A percentile compares a stretch with the other conserved stretches of the same genome.
Evolutionary conservation across 2,329 filamentous ascomycete genomes (phyloP).

Genomic region (Dactylellina parvicollis): DNA sequence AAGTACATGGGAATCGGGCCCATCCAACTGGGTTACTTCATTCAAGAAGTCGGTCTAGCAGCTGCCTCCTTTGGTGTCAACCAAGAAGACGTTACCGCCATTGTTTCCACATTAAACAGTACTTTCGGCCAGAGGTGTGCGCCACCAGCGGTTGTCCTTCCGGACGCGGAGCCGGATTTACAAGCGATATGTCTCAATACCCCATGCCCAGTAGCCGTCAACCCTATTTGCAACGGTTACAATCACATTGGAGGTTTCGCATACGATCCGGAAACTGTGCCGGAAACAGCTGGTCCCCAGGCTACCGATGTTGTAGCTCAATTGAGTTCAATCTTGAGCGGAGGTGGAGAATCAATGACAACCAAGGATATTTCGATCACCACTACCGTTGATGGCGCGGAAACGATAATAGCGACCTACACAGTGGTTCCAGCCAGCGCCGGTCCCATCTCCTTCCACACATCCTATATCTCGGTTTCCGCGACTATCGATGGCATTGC

Average conservation of each 20-base stretch:
- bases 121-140: slow-evolving; percentile 68
- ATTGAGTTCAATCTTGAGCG: slow-evolving; percentile 5
- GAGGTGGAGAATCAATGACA: slow-evolving; percentile 8
- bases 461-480: neutral
- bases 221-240: slow-evolving; percentile 65
- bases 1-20: slow-evolving; percentile 70
- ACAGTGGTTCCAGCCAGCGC: slow-evolving; percentile 1
- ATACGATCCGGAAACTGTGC: slow-evolving; percentile 8
- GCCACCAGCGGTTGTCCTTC: slow-evolving; percentile 64
- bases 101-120: slow-evolving; percentile 65
- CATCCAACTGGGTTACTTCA: slow-evolving; percentile 69
- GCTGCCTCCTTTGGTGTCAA: slow-evolving; percentile 70
- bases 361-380: slow-evolving; percentile 21
- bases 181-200: slow-evolving; percentile 69
- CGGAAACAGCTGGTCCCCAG: slow-evolving; percentile 20
- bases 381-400: slow-evolving; percentile 17
- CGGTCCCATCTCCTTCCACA: slow-evolving; percentile 29
- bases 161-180: slow-evolving; percentile 64
- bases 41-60: slow-evolving; percentile 68
- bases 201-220: slow-evolving; percentile 65
- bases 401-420: slow-evolving; percentile 14
- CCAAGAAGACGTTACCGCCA: slow-evolving; percentile 65
- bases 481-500: slow-evolving; percentile 19
- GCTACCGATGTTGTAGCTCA: slow-evolving; percentile 20
- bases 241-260: slow-evolving; percentile 53